Conservation (phyloP, 352 stramenopile genomes). For the Globisporangium alternatum region DNA sequence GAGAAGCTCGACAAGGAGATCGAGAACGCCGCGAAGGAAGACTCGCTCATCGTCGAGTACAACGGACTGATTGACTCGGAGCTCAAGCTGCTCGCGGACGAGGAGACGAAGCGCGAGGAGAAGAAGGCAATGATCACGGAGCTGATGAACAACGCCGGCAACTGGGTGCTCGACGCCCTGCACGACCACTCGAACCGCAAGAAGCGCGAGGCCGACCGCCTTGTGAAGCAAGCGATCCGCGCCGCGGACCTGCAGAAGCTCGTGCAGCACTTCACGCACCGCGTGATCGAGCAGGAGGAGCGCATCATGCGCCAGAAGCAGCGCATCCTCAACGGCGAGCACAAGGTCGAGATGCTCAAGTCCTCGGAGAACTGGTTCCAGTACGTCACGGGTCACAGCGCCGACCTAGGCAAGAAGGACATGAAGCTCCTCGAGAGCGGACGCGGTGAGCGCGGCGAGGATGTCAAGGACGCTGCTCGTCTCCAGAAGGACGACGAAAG, state of each 20-base stretch:
- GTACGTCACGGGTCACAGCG: slow-evolving; percentile 76
- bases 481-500: slow-evolving; percentile 83
- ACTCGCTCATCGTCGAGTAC: slow-evolving; percentile 74
- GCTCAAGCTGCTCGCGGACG: slow-evolving; percentile 71
- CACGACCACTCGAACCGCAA: slow-evolving; percentile 86
- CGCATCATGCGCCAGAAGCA: slow-evolving; percentile 90
- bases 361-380: slow-evolving; percentile 88
- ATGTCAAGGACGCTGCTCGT: slow-evolving; percentile 77
- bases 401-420: slow-evolving; percentile 83
- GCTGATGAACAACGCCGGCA: slow-evolving; percentile 84
- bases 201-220: slow-evolving; percentile 82
- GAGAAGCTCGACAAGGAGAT: slow-evolving; percentile 76
- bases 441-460: slow-evolving; percentile 59
- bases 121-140: slow-evolving; percentile 86
- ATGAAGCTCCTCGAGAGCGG: slow-evolving; percentile 72
- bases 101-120: slow-evolving; percentile 84
- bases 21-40: slow-evolving; percentile 64
- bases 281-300: slow-evolving; percentile 88
- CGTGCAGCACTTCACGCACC: slow-evolving; percentile 88
- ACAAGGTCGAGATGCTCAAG: slow-evolving; percentile 91
- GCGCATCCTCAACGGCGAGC: slow-evolving; percentile 85
- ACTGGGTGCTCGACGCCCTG: slow-evolving; percentile 82
- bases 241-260: slow-evolving; percentile 84
- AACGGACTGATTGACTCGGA: slow-evolving; percentile 66
- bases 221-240: slow-evolving; percentile 81